Conservation (phyloP, 352 stramenopile genomes). For the Ophiocytium majus region DNA sequence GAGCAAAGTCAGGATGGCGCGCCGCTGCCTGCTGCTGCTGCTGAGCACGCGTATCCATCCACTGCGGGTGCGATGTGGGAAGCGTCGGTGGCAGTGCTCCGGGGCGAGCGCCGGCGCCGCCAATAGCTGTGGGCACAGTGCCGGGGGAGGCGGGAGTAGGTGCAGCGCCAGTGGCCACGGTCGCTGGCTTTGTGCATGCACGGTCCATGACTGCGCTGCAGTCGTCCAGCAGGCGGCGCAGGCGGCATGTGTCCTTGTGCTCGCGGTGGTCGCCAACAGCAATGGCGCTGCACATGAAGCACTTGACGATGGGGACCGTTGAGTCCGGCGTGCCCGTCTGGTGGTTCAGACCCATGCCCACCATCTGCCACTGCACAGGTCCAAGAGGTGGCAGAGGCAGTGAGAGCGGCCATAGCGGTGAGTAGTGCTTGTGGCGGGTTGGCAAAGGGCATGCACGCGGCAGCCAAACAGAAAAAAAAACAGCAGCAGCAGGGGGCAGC, state of each 20-base stretch:
- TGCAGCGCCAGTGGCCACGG: too few species aligned
- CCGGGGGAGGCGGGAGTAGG: too few species aligned
- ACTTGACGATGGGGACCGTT: neutral
- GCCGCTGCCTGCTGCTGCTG: neutral
- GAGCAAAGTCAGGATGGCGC: too few species aligned
- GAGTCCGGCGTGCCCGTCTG: conserved; percentile 14
- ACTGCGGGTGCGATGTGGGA: neutral
- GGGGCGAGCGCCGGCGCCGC: too few species aligned
- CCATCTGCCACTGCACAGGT: conserved; percentile 10
- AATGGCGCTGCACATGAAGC: neutral
- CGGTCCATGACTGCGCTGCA: neutral
- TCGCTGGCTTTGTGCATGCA: too few species aligned
- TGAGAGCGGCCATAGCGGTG: too few species aligned
- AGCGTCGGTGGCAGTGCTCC: neutral
- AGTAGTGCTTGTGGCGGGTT: too few species aligned
- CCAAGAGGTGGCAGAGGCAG: too few species aligned
- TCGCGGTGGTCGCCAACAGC: neutral
- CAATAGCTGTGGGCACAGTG: too few species aligned
- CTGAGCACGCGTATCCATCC: neutral
- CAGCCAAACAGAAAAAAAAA: too few species aligned
- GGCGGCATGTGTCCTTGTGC: neutral
- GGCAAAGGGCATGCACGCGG: too few species aligned
- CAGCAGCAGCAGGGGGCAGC: too few species aligned
- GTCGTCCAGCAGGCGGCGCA: conserved; percentile 13
- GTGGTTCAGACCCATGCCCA: neutral